phyloP scores from a whole-genome alignment of 2,329 filamentous ascomycete genomes.

The Aureobasidium sp. region DNA sequence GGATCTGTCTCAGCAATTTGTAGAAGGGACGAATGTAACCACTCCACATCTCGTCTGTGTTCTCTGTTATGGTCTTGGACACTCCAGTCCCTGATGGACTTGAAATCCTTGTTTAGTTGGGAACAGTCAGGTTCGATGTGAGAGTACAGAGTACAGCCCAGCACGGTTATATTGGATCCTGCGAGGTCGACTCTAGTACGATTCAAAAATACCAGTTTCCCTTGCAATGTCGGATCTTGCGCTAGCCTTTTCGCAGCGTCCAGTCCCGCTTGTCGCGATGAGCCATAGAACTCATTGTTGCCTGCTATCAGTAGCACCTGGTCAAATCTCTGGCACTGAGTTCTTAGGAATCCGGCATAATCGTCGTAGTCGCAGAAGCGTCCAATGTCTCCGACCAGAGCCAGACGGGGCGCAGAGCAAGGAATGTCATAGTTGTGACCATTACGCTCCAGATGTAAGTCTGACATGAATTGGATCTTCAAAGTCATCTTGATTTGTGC shows the following conservation, averaged over 20 bases:
- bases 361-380: slow-evolving; percentile 41
- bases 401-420: slow-evolving; percentile 32
- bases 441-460: slow-evolving; percentile 44
- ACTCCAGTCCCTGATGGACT: slow-evolving; percentile 46
- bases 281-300: slow-evolving; percentile 50
- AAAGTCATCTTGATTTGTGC: not conserved
- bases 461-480: slow-evolving; percentile 41
- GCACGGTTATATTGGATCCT: slow-evolving; percentile 38
- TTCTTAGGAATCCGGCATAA: slow-evolving; percentile 40
- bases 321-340: slow-evolving; percentile 37
- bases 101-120: slow-evolving; percentile 43
- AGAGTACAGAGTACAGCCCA: slow-evolving; percentile 54
- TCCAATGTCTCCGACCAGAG: slow-evolving; percentile 48
- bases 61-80: slow-evolving; percentile 42
- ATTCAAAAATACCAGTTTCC: slow-evolving; percentile 37
- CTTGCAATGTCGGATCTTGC: slow-evolving; percentile 33
- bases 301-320: slow-evolving; percentile 45
- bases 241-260: slow-evolving; percentile 33
- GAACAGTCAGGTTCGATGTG: slow-evolving; percentile 34
- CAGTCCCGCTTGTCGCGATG: slow-evolving; percentile 35
- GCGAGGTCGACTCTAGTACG: slow-evolving; percentile 33
- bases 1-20: slow-evolving; percentile 11
- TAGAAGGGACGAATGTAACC: slow-evolving; percentile 41
- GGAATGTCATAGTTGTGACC: slow-evolving; percentile 35
- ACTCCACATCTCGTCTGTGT: slow-evolving; percentile 43